phyloP scores from a whole-genome alignment of 495 filamentous ascomycete species.

The Xylaria cubensis region DNA sequence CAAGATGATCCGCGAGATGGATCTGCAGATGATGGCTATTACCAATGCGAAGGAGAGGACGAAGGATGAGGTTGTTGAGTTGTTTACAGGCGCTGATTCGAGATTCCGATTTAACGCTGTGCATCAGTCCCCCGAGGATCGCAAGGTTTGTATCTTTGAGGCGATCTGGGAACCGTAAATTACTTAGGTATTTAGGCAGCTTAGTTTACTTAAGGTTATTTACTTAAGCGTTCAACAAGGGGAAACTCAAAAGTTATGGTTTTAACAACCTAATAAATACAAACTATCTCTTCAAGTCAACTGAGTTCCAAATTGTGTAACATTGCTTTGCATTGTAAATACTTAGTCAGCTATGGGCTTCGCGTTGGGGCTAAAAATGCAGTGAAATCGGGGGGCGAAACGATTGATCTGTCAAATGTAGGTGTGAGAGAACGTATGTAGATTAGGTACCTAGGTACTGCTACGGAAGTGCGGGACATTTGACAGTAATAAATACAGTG shows the following conservation, averaged over 20 bases:
- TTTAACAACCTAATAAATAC: background rate
- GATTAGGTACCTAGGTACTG: no score
- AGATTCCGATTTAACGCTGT: conserved; percentile 19
- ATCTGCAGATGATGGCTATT: conserved; percentile 49
- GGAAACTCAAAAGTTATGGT: background rate
- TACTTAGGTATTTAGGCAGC: background rate
- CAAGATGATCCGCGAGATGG: conserved; percentile 32
- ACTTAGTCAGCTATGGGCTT: background rate
- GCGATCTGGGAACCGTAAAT: conserved; percentile 1
- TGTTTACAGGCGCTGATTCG: conserved; percentile 29
- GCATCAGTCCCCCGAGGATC: background rate
- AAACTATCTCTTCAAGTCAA: background rate
- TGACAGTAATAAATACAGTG: no score
- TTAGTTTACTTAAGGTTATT: background rate
- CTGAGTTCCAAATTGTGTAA: background rate
- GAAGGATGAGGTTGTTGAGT: conserved; percentile 43
- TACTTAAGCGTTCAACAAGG: background rate
- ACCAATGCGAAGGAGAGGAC: conserved; percentile 49
- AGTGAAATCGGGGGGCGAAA: no score
- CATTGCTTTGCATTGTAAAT: background rate
- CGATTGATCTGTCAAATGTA: no score
- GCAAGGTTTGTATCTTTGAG: conserved; percentile 16
- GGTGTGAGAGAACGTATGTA: no score
- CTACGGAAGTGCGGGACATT: no score
- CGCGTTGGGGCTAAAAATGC: background rate